These are phyloP conservation scores for Earliella scabrosa DNA, from an alignment of 1,284 basidiomycete genomes.

Conservation along the genomic window DNA sequence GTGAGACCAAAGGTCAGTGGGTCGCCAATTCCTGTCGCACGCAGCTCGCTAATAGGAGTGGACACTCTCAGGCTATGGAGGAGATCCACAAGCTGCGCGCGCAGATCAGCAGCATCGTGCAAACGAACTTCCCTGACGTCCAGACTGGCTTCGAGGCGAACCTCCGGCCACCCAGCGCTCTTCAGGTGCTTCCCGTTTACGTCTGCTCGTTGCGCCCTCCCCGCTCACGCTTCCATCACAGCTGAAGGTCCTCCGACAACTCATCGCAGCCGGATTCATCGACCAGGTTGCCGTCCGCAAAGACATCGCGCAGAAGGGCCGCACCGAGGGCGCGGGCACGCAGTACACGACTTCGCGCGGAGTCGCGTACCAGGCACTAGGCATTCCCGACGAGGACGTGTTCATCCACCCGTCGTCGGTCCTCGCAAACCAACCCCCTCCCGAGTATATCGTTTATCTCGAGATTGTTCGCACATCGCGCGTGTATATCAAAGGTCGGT, in stretches of 20 bases:
- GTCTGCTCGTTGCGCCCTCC: slow-evolving; percentile 1
- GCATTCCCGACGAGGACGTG: slow-evolving; percentile 83
- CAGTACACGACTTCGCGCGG: slow-evolving; percentile 80
- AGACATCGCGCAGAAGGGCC: slow-evolving; percentile 70
- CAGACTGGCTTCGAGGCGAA: slow-evolving; percentile 63
- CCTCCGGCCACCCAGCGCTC: slow-evolving; percentile 72
- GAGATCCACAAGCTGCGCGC: slow-evolving; percentile 97
- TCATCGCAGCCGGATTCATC: slow-evolving; percentile 90
- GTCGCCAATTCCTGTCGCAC: neutral
- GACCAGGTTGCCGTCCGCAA: slow-evolving; percentile 96
- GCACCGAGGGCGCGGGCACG: slow-evolving; percentile 47
- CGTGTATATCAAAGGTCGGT: slow-evolving; percentile 81
- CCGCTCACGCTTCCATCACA: slow-evolving; percentile 36
- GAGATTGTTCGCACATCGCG: slow-evolving; percentile 80
- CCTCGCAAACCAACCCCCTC: slow-evolving; percentile 73
- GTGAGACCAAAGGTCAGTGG: slow-evolving; percentile 82
- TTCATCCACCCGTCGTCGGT: slow-evolving; percentile 93
- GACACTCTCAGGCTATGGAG: slow-evolving; percentile 83
- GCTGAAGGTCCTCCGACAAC: slow-evolving; percentile 91
- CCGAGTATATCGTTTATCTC: slow-evolving; percentile 87
- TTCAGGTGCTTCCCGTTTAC: slow-evolving; percentile 58
- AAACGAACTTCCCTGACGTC: slow-evolving; percentile 66
- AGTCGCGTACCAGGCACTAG: slow-evolving; percentile 86
- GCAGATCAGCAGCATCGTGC: slow-evolving; percentile 87
- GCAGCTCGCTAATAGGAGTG: neutral